Percentiles rank a stretch among this genome's conserved stretches.
These are phyloP conservation scores for Leccinellum albellum DNA, from an alignment of 768 basidiomycete species.

Conservation along the genomic window DNA sequence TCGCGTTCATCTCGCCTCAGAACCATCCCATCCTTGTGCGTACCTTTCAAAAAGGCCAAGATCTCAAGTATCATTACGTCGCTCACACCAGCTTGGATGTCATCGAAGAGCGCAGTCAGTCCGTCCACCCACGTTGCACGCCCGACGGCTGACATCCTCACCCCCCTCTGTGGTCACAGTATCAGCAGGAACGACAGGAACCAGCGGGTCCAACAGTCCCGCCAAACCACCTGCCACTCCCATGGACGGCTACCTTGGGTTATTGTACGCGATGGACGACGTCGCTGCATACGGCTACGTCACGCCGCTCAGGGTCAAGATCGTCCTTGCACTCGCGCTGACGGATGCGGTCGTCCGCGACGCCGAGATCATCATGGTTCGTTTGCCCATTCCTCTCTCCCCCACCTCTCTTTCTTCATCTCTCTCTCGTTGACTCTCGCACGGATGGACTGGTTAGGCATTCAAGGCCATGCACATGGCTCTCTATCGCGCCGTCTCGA, in stretches of 20 bases:
- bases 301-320: constrained; percentile 84
- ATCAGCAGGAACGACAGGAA: not conserved
- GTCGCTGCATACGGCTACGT: constrained; percentile 91
- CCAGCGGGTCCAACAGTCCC: not conserved
- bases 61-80: constrained; percentile 85
- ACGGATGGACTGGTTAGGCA: constrained; percentile 45
- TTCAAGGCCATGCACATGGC: constrained; percentile 89
- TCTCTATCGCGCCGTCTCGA: constrained; percentile 77
- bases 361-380: constrained; percentile 69
- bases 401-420: not conserved
- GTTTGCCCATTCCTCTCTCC: constrained; percentile 20
- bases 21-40: constrained; percentile 77
- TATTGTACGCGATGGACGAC: constrained; percentile 89
- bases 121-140: not conserved
- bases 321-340: constrained; percentile 74
- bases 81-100: constrained; percentile 89
- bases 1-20: constrained; percentile 81
- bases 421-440: not conserved
- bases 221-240: constrained; percentile 38
- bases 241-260: constrained; percentile 77
- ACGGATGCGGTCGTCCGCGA: constrained; percentile 82
- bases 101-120: constrained; percentile 85
- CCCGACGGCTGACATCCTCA: not conserved
- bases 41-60: constrained; percentile 58
- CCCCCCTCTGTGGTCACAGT: not conserved